phyloP scores from a whole-genome alignment of 768 basidiomycete species.

The Macrolepiota fuliginosa region DNA sequence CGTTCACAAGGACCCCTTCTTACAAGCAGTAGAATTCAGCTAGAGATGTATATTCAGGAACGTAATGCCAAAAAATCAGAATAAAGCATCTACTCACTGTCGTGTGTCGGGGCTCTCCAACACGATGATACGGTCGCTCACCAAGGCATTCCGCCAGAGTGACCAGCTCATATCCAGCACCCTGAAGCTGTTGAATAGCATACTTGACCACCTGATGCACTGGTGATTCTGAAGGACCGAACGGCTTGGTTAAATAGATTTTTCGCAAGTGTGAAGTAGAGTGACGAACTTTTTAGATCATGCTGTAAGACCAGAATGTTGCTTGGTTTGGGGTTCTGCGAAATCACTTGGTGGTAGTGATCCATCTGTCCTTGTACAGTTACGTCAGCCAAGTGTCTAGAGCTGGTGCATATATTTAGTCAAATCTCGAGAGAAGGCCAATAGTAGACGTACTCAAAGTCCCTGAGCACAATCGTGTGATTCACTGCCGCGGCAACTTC shows the following conservation, averaged over 20 bases:
- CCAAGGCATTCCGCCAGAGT: slow-evolving; percentile 18
- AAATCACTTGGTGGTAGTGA: slow-evolving; percentile 5
- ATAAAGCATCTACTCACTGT: slow-evolving; percentile 24
- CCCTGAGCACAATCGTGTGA: slow-evolving; percentile 14
- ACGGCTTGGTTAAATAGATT: neutral
- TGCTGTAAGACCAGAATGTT: slow-evolving; percentile 15
- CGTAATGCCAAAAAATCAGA: neutral
- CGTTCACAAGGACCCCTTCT: too few species aligned
- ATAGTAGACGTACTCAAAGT: slow-evolving; percentile 14
- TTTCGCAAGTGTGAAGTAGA: neutral
- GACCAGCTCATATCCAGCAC: slow-evolving; percentile 16
- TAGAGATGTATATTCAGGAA: neutral
- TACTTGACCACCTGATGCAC: slow-evolving; percentile 11
- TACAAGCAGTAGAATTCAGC: neutral
- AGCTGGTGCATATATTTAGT: slow-evolving; percentile 2
- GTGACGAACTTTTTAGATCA: slow-evolving; percentile 13
- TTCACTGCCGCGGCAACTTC: slow-evolving; percentile 10
- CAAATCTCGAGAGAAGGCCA: neutral
- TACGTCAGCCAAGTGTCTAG: slow-evolving; percentile 10
- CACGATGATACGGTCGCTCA: slow-evolving; percentile 12
- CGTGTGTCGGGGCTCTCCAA: slow-evolving; percentile 20
- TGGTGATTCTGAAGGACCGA: neutral
- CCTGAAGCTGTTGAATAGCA: slow-evolving; percentile 13
- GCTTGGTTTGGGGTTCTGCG: neutral
- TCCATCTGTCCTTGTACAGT: slow-evolving; percentile 5